These are phyloP conservation scores for Colletotrichum sidae DNA, from an alignment of 2,329 filamentous ascomycete species.

Conservation along the genomic window DNA sequence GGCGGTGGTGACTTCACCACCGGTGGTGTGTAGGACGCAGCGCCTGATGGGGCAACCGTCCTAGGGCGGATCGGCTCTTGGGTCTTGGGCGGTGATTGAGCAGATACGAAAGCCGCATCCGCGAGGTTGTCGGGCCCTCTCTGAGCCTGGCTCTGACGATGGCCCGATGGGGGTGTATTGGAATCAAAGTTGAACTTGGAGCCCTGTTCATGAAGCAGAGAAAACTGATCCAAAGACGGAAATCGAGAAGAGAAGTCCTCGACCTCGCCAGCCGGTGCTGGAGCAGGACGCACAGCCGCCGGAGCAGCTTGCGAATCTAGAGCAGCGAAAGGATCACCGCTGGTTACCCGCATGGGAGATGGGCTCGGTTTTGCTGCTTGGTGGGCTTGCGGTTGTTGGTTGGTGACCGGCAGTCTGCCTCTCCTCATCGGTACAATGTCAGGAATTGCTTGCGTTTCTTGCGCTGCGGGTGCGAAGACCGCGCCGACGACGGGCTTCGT, in stretches of 20 bases:
- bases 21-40: constrained; percentile 46
- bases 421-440: constrained; percentile 95
- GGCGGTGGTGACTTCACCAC: constrained; percentile 23
- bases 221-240: constrained; percentile 92
- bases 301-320: constrained; percentile 76
- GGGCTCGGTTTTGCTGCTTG: constrained; percentile 68
- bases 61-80: constrained; percentile 29
- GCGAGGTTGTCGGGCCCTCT: constrained; percentile 81
- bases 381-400: constrained; percentile 51
- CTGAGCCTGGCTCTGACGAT: constrained; percentile 69
- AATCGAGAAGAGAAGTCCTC: constrained; percentile 90
- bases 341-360: constrained; percentile 76
- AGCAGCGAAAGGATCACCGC: constrained; percentile 89
- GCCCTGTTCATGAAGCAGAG: constrained; percentile 86
- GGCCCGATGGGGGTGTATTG: constrained; percentile 58
- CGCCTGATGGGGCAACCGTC: constrained; percentile 40
- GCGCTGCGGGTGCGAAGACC: constrained; percentile 80
- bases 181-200: constrained; percentile 86
- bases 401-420: constrained; percentile 72
- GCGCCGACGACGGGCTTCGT: constrained; percentile 78
- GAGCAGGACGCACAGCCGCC: constrained; percentile 52
- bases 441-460: constrained; percentile 79
- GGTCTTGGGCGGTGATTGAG: constrained; percentile 25
- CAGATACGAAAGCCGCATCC: constrained; percentile 80
- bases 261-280: constrained; percentile 52